Evolutionary conservation across 1,284 basidiomycete species (phyloP).

Genomic region (Moesziomyces antarcticus): DNA sequence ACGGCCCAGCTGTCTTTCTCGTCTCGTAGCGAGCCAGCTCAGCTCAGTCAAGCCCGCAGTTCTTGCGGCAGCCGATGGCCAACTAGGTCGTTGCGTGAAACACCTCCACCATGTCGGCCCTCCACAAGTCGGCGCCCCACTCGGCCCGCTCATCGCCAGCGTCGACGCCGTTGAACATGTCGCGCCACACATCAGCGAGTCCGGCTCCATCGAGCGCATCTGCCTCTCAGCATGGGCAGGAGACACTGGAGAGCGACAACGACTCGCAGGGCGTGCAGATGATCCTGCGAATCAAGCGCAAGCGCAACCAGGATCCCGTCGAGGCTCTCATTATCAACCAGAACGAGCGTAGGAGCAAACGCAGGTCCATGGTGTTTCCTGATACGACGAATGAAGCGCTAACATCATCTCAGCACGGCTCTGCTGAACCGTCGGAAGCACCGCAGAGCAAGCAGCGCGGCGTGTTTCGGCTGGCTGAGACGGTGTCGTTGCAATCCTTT

Average conservation of each 20-base stretch:
- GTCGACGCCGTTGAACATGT: slow-evolving; percentile 16
- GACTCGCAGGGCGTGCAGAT: slow-evolving; percentile 28
- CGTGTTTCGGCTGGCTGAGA: slow-evolving; percentile 62
- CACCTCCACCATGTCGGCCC: slow-evolving; percentile 14
- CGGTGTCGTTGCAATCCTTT: slow-evolving; percentile 51
- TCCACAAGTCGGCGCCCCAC: slow-evolving; percentile 5
- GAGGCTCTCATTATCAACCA: slow-evolving; percentile 59
- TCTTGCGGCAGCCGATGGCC: background rate
- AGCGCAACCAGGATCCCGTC: slow-evolving; percentile 58
- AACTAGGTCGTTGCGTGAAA: background rate
- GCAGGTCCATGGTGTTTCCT: slow-evolving; percentile 24
- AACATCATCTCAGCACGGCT: background rate
- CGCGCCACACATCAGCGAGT: slow-evolving; percentile 11
- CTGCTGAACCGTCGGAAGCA: background rate
- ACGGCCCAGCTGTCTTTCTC: no score
- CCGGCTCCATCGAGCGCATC: slow-evolving; percentile 24
- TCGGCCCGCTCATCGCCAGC: slow-evolving; percentile 15
- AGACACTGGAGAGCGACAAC: slow-evolving; percentile 14
- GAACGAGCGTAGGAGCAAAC: slow-evolving; percentile 35
- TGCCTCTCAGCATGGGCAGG: slow-evolving; percentile 14
- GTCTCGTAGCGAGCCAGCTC: no score
- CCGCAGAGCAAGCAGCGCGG: slow-evolving; percentile 24
- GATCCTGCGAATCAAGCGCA: slow-evolving; percentile 63
- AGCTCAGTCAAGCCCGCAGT: no score
- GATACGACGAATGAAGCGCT: slow-evolving; percentile 2